Base-by-base conservation (phyloP, 306 rosid species). In the Herpetospermum pedunculosum region DNA sequence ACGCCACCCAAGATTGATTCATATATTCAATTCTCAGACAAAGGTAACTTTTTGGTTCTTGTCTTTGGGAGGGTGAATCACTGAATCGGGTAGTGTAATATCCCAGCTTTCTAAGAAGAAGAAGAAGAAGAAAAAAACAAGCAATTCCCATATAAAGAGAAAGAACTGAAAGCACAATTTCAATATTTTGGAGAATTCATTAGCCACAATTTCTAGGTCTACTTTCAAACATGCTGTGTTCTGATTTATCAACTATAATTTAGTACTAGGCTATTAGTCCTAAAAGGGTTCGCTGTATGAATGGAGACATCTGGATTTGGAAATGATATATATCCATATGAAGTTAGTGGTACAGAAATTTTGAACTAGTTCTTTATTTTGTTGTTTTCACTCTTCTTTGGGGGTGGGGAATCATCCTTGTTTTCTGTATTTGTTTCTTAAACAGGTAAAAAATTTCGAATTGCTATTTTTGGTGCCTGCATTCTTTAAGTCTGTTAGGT, bases 1-100 rank as follows among this genome's bases (percentile, higher is more conserved):
- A 82, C 89, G 2, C 87, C 89, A 13, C 84, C 85, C 67, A 93
- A 90, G 79, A 84, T 93, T 82, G 98, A 93, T 55, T 77, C 96
- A 16, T 93, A 79, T 38, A 85, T 93, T 87, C 98, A 91, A 10
- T 93, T 90, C 77, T 67, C 92, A 0, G 98, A 86, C 69, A 90
- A 93, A 86, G 94, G 94, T 86, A 76, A 48, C 48, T 30, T 82
- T 82, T 26, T 29, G 72, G 46, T 40, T 67, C 53, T 41, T 67
- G 21, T 34, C 34, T 23, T 19, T 35, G 18, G 47, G 47, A 63
- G 47, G 49, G 72, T 65, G 50, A 65, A 35, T 18, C 12, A 32
- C 50, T 65, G 50, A 65, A 35, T 18, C 12, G 72, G 72, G 30
- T 21, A 19, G 11, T 63, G 14, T n/a, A 55, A 55, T 26, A 55